phyloP scores from a whole-genome alignment of 345 rosid species.

The Camelina hispida region DNA sequence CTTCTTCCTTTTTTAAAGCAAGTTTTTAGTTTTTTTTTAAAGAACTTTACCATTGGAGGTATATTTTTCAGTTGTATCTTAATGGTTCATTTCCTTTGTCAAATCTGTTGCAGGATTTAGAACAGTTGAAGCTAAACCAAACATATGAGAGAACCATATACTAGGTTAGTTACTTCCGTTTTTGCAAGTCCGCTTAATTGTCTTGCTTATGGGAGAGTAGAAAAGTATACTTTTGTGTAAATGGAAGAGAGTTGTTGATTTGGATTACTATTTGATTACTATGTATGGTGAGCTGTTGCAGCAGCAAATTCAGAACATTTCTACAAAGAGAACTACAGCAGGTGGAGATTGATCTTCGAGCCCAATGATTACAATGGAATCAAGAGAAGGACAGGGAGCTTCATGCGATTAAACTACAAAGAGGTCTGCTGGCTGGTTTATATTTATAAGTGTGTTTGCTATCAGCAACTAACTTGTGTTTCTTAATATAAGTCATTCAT shows the following conservation, averaged over 20 bases:
- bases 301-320: conserved; percentile 62
- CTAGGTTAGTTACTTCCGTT: conserved; percentile 57
- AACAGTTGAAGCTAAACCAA: conserved; percentile 63
- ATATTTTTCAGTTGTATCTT: too few relatives aligned
- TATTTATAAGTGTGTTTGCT: not conserved
- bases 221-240: conserved; percentile 3
- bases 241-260: too few relatives aligned
- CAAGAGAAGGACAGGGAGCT: conserved; percentile 86
- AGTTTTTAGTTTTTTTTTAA: too few relatives aligned
- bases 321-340: conserved; percentile 73
- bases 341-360: conserved; percentile 79
- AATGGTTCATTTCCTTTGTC: too few relatives aligned
- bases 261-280: too few relatives aligned
- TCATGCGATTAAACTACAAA: conserved; percentile 76
- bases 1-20: too few relatives aligned
- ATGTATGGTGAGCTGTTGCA: conserved; percentile 63
- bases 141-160: conserved; percentile 79
- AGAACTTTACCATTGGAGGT: too few relatives aligned
- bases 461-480: too few relatives aligned
- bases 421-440: conserved; percentile 55
- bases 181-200: not conserved
- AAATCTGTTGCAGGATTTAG: conserved; percentile 54
- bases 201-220: not conserved
- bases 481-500: too few relatives aligned
- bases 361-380: conserved; percentile 74